Evolutionary conservation across 176 grass and related monocot species (phyloP), one percentile per base, ranked within the genome.

Genomic region (Raddia guianensis): DNA sequence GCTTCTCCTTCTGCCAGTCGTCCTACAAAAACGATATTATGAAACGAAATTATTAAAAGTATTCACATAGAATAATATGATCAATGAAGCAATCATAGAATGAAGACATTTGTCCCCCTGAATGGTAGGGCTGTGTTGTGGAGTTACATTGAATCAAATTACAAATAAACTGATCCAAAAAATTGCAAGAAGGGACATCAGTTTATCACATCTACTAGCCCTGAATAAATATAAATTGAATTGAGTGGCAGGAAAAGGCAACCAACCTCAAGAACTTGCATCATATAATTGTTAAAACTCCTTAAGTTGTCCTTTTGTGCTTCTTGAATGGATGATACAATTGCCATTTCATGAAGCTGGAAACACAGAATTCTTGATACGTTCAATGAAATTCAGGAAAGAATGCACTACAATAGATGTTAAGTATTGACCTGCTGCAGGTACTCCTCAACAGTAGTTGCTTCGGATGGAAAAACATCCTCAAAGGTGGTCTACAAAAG

Each of bases 241-340:
- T n/a, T 18, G 43, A 86, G 72, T 57, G 68, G 12, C 34, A 63
- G 63, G 35, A 84, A 85, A 85, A 78, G 63, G 42, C 49, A 73
- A 84, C 73, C 48, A 63, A 99, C 97, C 97, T 99, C 93, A 65
- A 95, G 82, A 58, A 96, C 93, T 91, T 86, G 88, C 88, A 99
- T 90, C 97, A 91, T 99, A 65, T 93, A 87, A 86, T 90, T 88
- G 85, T 93, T 91, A 58, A 99, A 99, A 82, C 93, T 95, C 88
- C 77, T 74, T 74, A 99, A 91, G 82, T 99, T 99, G 84, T 96
- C 97, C 77, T 99, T 99, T 78, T 96, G 93, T 91, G 97, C 93
- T 96, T 93, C 97, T 93, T 99, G 97, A 52, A 99, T 91, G 87
- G 97, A 91, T 74, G 93, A 99, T 51, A 95, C 91, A 58, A 99